Evolutionary conservation across 331 rosid genomes (phyloP).

Genomic region (Arachis monticola): DNA sequence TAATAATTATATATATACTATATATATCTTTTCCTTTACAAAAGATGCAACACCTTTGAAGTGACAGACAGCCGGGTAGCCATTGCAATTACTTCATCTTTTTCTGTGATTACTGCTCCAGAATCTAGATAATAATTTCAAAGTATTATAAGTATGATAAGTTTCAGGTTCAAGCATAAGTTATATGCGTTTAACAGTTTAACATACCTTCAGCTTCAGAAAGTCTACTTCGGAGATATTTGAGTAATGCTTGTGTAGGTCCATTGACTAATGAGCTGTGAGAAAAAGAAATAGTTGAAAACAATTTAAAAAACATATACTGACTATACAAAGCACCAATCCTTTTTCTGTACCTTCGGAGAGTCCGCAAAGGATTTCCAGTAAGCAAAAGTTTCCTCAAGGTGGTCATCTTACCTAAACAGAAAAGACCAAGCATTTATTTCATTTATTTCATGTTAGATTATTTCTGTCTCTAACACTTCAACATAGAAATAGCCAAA

Average conservation of each 20-base stretch:
- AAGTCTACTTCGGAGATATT: slow-evolving; percentile 83
- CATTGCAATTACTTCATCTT: slow-evolving; percentile 70
- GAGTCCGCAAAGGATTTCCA: slow-evolving; percentile 87
- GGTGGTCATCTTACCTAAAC: slow-evolving; percentile 88
- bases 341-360: slow-evolving; percentile 68
- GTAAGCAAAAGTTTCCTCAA: slow-evolving; percentile 82
- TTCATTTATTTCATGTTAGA: slow-evolving; percentile 29
- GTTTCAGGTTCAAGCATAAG: slow-evolving; percentile 25
- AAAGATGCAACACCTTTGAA: slow-evolving; percentile 70
- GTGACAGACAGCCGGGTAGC: slow-evolving; percentile 81
- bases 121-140: slow-evolving; percentile 57
- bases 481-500: slow-evolving; percentile 3
- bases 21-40: slow-evolving; percentile 23
- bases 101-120: slow-evolving; percentile 55
- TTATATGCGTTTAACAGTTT: slow-evolving; percentile 25
- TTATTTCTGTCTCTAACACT: slow-evolving; percentile 18
- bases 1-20: slow-evolving; percentile 6
- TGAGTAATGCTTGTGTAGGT: slow-evolving; percentile 75
- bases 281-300: slow-evolving; percentile 41
- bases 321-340: slow-evolving; percentile 26
- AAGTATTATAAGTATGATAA: slow-evolving; percentile 28
- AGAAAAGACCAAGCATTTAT: slow-evolving; percentile 12
- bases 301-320: slow-evolving; percentile 23
- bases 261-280: slow-evolving; percentile 91
- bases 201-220: slow-evolving; percentile 75